phyloP scores from a whole-genome alignment of 2,329 filamentous ascomycete genomes.

The Ambrosiella xylebori region DNA sequence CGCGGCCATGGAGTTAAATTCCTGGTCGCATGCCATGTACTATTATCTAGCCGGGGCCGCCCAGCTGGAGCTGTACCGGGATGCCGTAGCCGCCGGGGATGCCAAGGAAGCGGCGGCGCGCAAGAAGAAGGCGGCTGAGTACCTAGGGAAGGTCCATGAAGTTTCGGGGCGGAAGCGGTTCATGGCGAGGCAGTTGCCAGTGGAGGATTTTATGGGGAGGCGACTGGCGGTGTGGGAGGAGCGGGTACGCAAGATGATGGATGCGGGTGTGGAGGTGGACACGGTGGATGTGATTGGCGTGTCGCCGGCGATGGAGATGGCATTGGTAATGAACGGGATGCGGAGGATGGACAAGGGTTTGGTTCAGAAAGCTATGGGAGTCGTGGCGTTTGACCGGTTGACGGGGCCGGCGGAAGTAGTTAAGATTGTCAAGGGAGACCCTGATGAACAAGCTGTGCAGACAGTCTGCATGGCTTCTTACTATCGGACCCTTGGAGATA shows the following conservation, averaged over 20 bases:
- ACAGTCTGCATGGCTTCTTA: conserved; percentile 50
- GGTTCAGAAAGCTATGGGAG: conserved; percentile 42
- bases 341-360: conserved; percentile 58
- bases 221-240: conserved; percentile 83
- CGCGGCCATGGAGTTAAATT: conserved; percentile 60
- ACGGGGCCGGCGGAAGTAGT: conserved; percentile 23
- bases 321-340: conserved; percentile 80
- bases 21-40: conserved; percentile 81
- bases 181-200: conserved; percentile 75
- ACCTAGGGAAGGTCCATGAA: conserved; percentile 53
- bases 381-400: conserved; percentile 49
- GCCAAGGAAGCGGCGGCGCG: conserved; percentile 34
- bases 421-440: conserved; percentile 31
- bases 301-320: conserved; percentile 76
- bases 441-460: conserved; percentile 46
- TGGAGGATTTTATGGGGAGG: conserved; percentile 69
- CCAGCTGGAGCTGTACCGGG: conserved; percentile 67
- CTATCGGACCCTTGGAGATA: conserved; percentile 43
- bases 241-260: conserved; percentile 25
- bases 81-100: conserved; percentile 23
- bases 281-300: conserved; percentile 68
- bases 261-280: conserved; percentile 46
- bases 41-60: conserved; percentile 71
- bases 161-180: conserved; percentile 74
- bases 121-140: conserved; percentile 48